phyloP scores from a whole-genome alignment of 2,329 filamentous ascomycete species.

The Intubia oerlemansii region DNA sequence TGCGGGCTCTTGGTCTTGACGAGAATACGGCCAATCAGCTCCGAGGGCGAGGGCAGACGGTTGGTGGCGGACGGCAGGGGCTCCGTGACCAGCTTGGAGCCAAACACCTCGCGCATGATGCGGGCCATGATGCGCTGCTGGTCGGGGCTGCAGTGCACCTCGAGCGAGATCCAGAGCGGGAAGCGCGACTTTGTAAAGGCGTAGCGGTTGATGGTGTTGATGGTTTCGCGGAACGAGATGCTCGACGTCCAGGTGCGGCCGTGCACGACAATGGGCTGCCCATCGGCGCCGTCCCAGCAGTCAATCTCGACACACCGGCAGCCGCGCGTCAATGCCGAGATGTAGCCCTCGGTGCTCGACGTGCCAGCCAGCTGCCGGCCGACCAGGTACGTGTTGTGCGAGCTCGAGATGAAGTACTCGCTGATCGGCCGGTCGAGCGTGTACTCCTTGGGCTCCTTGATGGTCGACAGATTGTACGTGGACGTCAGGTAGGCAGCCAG shows the following conservation, averaged over 20 bases:
- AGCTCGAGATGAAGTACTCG: slow-evolving; percentile 96
- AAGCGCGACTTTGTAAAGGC: slow-evolving; percentile 76
- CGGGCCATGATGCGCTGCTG: slow-evolving; percentile 80
- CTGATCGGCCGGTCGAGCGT: slow-evolving; percentile 68
- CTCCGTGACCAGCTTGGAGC: slow-evolving; percentile 54
- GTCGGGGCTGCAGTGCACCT: slow-evolving; percentile 71
- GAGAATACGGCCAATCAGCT: slow-evolving; percentile 64
- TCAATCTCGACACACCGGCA: slow-evolving; percentile 95
- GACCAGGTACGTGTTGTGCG: slow-evolving; percentile 91
- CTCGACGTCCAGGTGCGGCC: slow-evolving; percentile 75
- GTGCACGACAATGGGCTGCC: slow-evolving; percentile 75
- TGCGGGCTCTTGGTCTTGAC: slow-evolving; percentile 85
- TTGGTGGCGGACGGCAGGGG: slow-evolving; percentile 47
- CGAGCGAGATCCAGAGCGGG: slow-evolving; percentile 82
- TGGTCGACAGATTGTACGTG: slow-evolving; percentile 46
- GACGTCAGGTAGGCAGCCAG: slow-evolving; percentile 64
- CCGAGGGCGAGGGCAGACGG: slow-evolving; percentile 63
- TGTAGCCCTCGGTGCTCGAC: slow-evolving; percentile 90
- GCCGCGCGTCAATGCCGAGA: slow-evolving; percentile 65
- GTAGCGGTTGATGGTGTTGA: slow-evolving; percentile 84
- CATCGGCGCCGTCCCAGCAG: slow-evolving; percentile 87
- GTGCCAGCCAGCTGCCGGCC: slow-evolving; percentile 77
- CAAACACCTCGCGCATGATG: slow-evolving; percentile 72
- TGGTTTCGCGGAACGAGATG: slow-evolving; percentile 77
- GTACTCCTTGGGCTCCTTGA: slow-evolving; percentile 36